A percentile compares a stretch with the other conserved stretches of the same genome.
phyloP scores from a whole-genome alignment of 495 filamentous ascomycete species.

The Penicillium steckii region DNA sequence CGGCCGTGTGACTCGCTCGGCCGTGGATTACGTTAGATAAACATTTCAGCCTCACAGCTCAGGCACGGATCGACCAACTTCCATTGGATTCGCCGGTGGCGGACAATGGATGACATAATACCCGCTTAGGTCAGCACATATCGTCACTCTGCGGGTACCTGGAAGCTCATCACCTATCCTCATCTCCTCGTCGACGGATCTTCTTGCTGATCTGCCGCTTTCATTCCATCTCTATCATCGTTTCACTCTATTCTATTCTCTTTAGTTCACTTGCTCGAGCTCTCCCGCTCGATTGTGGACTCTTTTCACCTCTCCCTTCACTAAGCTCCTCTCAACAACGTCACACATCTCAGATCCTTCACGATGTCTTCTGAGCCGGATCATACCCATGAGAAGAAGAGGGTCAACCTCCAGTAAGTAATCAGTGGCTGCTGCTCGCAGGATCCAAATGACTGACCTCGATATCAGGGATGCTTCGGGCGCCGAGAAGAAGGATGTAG shows the following conservation, averaged over 20 bases:
- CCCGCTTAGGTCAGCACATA: slow-evolving; percentile 42
- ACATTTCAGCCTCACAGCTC: slow-evolving; percentile 20
- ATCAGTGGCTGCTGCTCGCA: not conserved
- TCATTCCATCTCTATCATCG: slow-evolving; percentile 16
- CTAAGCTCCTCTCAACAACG: slow-evolving; percentile 26
- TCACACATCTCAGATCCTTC: slow-evolving; percentile 25
- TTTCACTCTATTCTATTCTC: slow-evolving; percentile 3
- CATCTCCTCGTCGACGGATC: slow-evolving; percentile 22
- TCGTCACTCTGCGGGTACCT: slow-evolving; percentile 44
- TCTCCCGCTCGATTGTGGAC: slow-evolving; percentile 14
- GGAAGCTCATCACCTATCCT: slow-evolving; percentile 32
- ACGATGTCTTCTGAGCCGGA: slow-evolving; percentile 60
- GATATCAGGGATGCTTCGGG: slow-evolving; percentile 78
- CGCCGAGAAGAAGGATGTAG: slow-evolving; percentile 80
- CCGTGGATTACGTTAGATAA: no score
- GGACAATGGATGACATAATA: slow-evolving; percentile 26
- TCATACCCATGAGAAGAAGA: slow-evolving; percentile 72
- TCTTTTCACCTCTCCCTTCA: slow-evolving; percentile 13
- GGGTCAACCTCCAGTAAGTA: slow-evolving; percentile 86
- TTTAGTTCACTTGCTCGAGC: slow-evolving; percentile 2
- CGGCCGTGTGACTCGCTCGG: no score
- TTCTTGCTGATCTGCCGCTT: slow-evolving; percentile 18
- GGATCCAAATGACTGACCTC: slow-evolving; percentile 28
- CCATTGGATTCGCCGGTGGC: slow-evolving; percentile 43
- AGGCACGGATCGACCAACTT: slow-evolving; percentile 37